phyloP scores from a whole-genome alignment of 768 basidiomycete species.

The Rhodotorula graminis region DNA sequence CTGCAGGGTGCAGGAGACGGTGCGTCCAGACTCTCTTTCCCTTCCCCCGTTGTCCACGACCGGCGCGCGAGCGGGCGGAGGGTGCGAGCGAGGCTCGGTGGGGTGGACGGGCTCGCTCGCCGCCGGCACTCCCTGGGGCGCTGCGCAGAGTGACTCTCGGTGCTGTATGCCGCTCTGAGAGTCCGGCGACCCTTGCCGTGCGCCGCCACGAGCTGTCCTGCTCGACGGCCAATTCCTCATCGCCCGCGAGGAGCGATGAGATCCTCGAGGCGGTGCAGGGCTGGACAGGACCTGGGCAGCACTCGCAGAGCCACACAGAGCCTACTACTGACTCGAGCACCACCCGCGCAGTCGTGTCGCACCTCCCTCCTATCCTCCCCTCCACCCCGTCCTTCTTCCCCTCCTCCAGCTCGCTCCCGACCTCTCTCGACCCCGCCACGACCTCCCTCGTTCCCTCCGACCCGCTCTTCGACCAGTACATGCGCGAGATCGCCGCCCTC shows the following conservation, averaged over 20 bases:
- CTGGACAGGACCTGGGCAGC: background rate
- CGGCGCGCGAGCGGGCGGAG: background rate
- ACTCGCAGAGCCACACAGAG: too few species aligned
- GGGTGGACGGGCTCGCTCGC: background rate
- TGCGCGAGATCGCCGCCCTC: conserved; percentile 18
- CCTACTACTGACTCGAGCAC: background rate
- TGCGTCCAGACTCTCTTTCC: background rate
- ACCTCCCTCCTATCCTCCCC: conserved; percentile 18
- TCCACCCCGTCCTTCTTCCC: conserved; percentile 28
- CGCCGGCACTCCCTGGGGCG: too few species aligned
- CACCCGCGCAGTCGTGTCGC: conserved; percentile 12
- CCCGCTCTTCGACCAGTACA: conserved; percentile 20
- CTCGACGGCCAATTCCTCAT: too few species aligned
- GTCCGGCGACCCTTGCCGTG: too few species aligned
- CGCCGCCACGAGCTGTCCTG: too few species aligned
- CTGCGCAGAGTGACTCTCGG: too few species aligned
- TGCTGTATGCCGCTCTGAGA: too few species aligned
- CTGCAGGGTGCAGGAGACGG: conserved; percentile 19
- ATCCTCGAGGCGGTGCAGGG: background rate
- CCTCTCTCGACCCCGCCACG: background rate
- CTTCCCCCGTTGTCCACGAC: too few species aligned
- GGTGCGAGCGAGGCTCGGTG: background rate
- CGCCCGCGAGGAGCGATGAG: too few species aligned
- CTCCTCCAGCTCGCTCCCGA: background rate
- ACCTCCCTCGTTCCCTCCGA: conserved; percentile 9